Base-by-base conservation (phyloP, 2,329 filamentous ascomycete species). In the Volutella citrinella region DNA sequence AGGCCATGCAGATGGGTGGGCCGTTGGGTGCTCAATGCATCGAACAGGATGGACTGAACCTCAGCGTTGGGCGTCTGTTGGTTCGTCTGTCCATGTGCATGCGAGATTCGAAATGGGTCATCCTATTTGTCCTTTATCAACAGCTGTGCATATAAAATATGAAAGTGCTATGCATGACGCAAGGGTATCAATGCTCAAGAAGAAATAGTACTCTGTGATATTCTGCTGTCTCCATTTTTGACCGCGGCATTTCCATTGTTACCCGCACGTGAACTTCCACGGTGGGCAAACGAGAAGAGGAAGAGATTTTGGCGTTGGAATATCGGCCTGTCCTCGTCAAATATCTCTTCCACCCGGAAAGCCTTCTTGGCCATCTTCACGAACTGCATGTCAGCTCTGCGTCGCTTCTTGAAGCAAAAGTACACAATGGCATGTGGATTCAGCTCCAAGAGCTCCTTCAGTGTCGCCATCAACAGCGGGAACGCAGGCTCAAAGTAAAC, bases 401-500 rank as follows among this genome's bases (percentile, higher is more conserved):
- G 79, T 48, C 93, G 75, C 66, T 88, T 91, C 72, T 95, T 97
- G 72, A 94, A 96, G 68, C 91, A 95, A 65, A 98, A 97, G 61
- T 80, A 83, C 28, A 84, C 60, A 9, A 73, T 67, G 10, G 76
- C 74, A 26, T 69, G 60, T 15, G 84, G 83, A 59, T 83, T 89
- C 26, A 89, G 74, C 12, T 77, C 74, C 45, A 95, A 70, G 29
- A 96, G 70, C 43, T 86, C 80, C 39, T 76, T 69, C 46, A 97
- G 66, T 6, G 91, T 97, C 44, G 80, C 68, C 55, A 93, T 75
- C 28, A 98, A 74, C 20, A 96, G 70, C 19, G 91, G 90, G 56
- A 97, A 97, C 2, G 93, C 87, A 4, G 91, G 89, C 63, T 97
- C 93, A 60, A 95, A 95, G 68, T 97, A 98, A 30, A 95, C 89